These are phyloP conservation scores for Penicillium alfredii DNA, from an alignment of 495 filamentous ascomycete species.

Conservation along the genomic window DNA sequence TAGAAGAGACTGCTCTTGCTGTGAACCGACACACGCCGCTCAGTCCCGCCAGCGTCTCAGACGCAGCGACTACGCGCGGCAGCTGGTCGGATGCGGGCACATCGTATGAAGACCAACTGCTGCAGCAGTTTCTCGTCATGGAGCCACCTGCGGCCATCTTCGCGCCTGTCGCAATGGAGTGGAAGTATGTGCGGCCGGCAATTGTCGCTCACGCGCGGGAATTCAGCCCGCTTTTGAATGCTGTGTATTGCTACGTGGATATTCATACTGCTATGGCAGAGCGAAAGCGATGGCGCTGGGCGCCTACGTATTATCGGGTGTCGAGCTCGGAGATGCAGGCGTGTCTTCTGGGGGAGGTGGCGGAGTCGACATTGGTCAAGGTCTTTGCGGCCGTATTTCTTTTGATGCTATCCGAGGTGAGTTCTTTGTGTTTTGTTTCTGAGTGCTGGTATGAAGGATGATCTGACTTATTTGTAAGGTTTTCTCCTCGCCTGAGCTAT, in stretches of 20 bases:
- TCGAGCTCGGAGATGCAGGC: conserved; percentile 32
- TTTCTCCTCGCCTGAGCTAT: conserved; percentile 24
- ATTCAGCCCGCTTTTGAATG: conserved; percentile 25
- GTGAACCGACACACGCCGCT: conserved; percentile 8
- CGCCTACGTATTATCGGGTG: conserved; percentile 28
- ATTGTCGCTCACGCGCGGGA: conserved; percentile 23
- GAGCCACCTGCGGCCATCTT: conserved; percentile 34
- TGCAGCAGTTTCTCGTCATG: conserved; percentile 28
- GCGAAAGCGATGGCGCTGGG: conserved; percentile 29
- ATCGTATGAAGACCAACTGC: conserved; percentile 31
- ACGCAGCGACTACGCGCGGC: conserved; percentile 10
- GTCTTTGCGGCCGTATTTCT: conserved; percentile 30
- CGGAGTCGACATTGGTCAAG: conserved; percentile 21
- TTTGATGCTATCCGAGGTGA: conserved; percentile 38
- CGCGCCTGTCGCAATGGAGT: conserved; percentile 30
- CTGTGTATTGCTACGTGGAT: conserved; percentile 35
- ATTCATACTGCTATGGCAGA: conserved; percentile 25
- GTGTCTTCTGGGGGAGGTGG: conserved; percentile 26
- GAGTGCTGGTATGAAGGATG: too few relatives aligned
- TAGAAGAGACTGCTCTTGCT: conserved; percentile 10
- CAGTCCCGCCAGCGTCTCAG: conserved; percentile 14
- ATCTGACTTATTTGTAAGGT: too few relatives aligned
- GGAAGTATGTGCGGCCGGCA: conserved; percentile 28
- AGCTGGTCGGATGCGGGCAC: conserved; percentile 19
- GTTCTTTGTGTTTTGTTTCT: conserved; percentile 1